phyloP scores from a whole-genome alignment of 2,329 filamentous ascomycete genomes.

The Eutypa lata region DNA sequence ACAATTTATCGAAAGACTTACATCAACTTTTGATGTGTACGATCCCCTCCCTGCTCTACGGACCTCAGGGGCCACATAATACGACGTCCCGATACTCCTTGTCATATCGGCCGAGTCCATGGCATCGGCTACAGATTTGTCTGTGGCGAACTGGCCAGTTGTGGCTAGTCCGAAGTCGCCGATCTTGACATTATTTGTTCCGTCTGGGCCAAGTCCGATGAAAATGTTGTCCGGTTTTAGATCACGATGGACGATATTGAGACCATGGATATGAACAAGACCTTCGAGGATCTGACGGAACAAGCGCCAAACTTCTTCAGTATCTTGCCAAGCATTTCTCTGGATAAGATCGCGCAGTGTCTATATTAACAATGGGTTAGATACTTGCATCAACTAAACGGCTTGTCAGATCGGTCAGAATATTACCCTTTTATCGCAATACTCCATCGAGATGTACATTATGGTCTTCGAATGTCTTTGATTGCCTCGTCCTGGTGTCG shows the following conservation, averaged over 20 bases:
- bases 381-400: not conserved
- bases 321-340: conserved; percentile 69
- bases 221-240: conserved; percentile 98
- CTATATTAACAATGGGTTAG: conserved; percentile 29
- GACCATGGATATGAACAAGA: conserved; percentile 80
- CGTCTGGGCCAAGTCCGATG: conserved; percentile 66
- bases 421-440: conserved; percentile 82
- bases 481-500: conserved; percentile 27
- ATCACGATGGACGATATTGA: conserved; percentile 92
- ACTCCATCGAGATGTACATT: conserved; percentile 98
- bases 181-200: conserved; percentile 86
- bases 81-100: conserved; percentile 70
- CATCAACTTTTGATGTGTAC: conserved; percentile 92
- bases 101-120: conserved; percentile 64
- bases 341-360: conserved; percentile 87
- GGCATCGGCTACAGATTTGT: conserved; percentile 43
- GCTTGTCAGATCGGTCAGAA: not conserved
- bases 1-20: conserved; percentile 37
- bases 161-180: conserved; percentile 96
- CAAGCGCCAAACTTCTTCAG: conserved; percentile 80
- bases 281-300: conserved; percentile 91
- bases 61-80: conserved; percentile 92
- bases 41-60: conserved; percentile 69
- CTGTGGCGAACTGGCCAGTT: conserved; percentile 71
- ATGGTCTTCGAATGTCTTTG: conserved; percentile 64